Percentiles rank a stretch among this genome's conserved stretches.
Conservation (phyloP, 2,329 filamentous ascomycete species). For the Zymoseptoria tritici region DNA sequence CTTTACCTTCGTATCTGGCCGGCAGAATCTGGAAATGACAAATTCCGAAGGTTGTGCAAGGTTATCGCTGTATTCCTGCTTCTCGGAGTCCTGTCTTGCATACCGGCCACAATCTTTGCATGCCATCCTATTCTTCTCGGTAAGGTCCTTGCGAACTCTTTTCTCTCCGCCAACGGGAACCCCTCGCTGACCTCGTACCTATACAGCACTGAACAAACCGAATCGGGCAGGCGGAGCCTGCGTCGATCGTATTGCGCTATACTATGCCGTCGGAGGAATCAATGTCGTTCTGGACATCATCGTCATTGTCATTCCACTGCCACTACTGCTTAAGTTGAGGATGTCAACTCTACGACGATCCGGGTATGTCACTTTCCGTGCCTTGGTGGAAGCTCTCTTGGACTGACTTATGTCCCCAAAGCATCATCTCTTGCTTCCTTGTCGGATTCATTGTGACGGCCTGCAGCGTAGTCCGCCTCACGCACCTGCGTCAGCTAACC, state of each 20-base stretch:
- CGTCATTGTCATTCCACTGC: conserved; percentile 15
- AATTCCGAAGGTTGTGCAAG: conserved; percentile 9
- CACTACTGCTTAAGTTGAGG: neutral
- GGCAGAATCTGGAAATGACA: neutral
- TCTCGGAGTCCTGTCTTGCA: conserved; percentile 2
- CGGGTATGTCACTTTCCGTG: neutral
- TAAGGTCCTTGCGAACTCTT: neutral
- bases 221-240: neutral
- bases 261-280: conserved; percentile 1
- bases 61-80: conserved; percentile 1
- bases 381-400: neutral
- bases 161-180: neutral
- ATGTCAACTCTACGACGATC: neutral
- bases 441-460: conserved; percentile 18
- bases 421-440: conserved; percentile 8
- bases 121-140: conserved; percentile 4
- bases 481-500: conserved; percentile 3
- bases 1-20: conserved; percentile 14
- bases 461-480: conserved; percentile 17
- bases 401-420: neutral
- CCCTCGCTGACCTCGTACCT: neutral
- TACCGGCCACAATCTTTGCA: conserved; percentile 7
- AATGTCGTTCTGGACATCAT: conserved; percentile 5
- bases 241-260: neutral
- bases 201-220: neutral